Base-by-base conservation (phyloP, 768 basidiomycete species). In the Boletus speciosus region DNA sequence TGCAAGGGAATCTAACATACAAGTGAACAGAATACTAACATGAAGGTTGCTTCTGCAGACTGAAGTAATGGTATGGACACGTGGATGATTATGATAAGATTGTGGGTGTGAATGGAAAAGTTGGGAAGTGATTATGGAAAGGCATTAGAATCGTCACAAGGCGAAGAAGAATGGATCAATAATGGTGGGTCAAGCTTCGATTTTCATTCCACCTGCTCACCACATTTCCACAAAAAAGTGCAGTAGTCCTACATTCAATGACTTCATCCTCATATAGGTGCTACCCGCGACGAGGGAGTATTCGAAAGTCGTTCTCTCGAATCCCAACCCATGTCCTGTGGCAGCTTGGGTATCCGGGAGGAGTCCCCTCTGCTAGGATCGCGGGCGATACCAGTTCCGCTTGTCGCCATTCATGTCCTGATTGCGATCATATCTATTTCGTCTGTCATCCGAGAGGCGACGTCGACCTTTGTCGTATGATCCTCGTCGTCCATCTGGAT, bases 401-500 rank as follows among this genome's bases (percentile, higher is more conserved):
- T 37, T 59, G 29, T 52, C 36, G 27, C 45, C 46, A 42, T 57
- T 45, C 10, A 6, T 39, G 47, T 60, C 59, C 11, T 52, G 46
- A 21, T 49, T 40, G n/a, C 48, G 51, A 40, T 58, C 63, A 21
- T 53, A 23, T 42, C 42, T 45, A 2, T 35, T 50, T 16, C 63
- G 59, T 35, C 63, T 52, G 14, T 67, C 54, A 19, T 69, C 67
- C 4, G 56, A 1, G 29, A 32, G 35, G 54, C 47, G 47, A 47
- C 25, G 53, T 31, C 61, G 61, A 51, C 61, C 58, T 15, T 38
- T 51, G 47, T 21, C 32, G 15, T 69, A 52, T 25, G 61, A 34
- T 14, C 59, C 61, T 47, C 67, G 56, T 27, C 61, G 65, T 21
- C 60, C 43, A 25, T 68, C 66, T 8, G 37, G 51, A 27, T 25